Conservation (phyloP, 2,329 filamentous ascomycete species). For the Didymella arachidicola region DNA sequence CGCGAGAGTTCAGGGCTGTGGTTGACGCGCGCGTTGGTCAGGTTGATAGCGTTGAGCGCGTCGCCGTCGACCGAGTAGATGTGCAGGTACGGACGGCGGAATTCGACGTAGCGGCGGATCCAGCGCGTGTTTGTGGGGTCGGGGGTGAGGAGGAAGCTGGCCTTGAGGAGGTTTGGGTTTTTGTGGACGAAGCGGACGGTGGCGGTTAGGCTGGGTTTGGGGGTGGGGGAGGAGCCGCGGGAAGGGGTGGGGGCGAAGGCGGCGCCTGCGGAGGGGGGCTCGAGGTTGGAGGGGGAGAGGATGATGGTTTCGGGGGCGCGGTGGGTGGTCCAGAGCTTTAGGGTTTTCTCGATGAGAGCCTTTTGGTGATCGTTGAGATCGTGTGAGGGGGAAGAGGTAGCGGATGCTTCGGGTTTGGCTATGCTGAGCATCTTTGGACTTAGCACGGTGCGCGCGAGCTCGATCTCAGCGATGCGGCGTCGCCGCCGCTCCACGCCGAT, state of each 20-base stretch:
- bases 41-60: constrained; percentile 86
- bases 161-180: constrained; percentile 76
- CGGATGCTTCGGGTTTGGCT: constrained; percentile 23
- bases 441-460: constrained; percentile 73
- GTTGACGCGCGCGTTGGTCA: constrained; percentile 90
- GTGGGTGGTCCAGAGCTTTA: constrained; percentile 68
- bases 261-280: constrained; percentile 71
- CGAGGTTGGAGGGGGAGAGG: constrained; percentile 62
- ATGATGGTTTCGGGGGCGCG: constrained; percentile 56
- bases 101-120: constrained; percentile 91
- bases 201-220: constrained; percentile 72
- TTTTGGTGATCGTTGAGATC: constrained; percentile 48
- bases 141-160: constrained; percentile 85
- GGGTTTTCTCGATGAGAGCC: constrained; percentile 59
- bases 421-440: constrained; percentile 58
- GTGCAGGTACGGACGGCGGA: constrained; percentile 89
- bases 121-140: constrained; percentile 83
- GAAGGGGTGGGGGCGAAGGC: constrained; percentile 53
- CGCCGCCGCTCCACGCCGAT: constrained; percentile 77
- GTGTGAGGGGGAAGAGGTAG: constrained; percentile 18
- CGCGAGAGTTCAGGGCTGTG: constrained; percentile 87
- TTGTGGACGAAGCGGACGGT: constrained; percentile 81
- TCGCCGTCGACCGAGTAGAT: constrained; percentile 89
- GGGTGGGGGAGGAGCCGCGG: constrained; percentile 36
- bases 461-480: constrained; percentile 78